Evolutionary conservation across 2,329 filamentous ascomycete species (phyloP).

Genomic region (Berkeleyomyces rouxiae): DNA sequence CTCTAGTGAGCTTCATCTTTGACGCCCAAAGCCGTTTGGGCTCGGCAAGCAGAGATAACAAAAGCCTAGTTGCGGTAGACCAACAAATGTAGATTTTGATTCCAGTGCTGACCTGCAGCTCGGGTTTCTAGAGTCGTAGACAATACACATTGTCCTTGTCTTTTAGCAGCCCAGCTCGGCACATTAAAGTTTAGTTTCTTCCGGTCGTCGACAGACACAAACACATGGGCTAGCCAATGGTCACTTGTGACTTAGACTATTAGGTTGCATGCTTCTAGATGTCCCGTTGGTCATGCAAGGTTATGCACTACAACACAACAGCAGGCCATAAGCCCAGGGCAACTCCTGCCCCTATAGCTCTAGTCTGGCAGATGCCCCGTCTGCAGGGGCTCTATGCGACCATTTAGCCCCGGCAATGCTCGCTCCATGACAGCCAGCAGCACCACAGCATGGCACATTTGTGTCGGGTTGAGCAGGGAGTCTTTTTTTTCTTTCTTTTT

Average conservation of each 20-base stretch:
- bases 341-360: neutral
- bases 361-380: neutral
- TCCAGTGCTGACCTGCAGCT: neutral
- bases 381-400: neutral
- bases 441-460: neutral
- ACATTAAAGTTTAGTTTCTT: neutral
- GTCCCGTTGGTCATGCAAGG: neutral
- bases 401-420: neutral
- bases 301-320: neutral
- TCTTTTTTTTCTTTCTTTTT: neutral
- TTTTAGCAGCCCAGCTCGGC: neutral
- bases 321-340: neutral
- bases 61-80: no score
- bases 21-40: no score
- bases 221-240: neutral
- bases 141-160: neutral
- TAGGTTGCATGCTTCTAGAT: neutral
- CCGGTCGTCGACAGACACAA: neutral
- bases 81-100: neutral
- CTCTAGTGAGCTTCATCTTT: no score
- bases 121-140: neutral
- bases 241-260: neutral
- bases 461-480: neutral
- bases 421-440: no score
- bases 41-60: no score